Evolutionary conservation across 139 green algal species (phyloP), one percentile per base, ranked within the genome.

Genomic region (Zygnema circumcarinatum): DNA sequence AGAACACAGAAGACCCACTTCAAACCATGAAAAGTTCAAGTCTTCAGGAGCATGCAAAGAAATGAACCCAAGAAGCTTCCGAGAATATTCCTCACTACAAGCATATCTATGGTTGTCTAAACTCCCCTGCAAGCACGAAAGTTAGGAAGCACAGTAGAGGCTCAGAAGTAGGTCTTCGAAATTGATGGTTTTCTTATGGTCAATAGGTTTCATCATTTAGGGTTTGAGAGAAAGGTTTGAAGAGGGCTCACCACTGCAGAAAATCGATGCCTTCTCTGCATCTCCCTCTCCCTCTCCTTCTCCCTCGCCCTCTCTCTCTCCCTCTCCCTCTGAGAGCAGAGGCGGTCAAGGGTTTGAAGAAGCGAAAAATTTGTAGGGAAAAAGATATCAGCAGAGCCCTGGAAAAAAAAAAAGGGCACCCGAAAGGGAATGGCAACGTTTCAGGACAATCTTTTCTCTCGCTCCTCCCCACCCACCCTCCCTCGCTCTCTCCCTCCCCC

Each of bases 301-400:
- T 62, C 47, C 47, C 7, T 62, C 7, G 16, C 7, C 7, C 16
- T 16, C 11, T 41, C 11, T 62, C 7, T 62, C 16, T 25, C 7
- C 16, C 16, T 62, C 7, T 25, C 47, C 16, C 47, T 62, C 47
- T 62, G 47, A 62, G 47, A 83, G 11, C 75, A 83, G 20, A 62
- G 3, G 75, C 25, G 35, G 36, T 89, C 84, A 76, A 97, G 82
- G 40, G 29, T 35, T 29, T 74, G 75, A 33, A 98, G 88, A 39
- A 93, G 84, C 0, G 92, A 75, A 84, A 98, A 98, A 68, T 98
- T 90, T 36, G 94, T 97, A 0, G 96, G 96, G 87, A 98, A 98
- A 90, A 98, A 98, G 33, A 98, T 96, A 88, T 98, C 96, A 7
- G 93, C 92, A 11, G 38, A 67, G 36, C 93, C 93, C 20, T 72